Percentiles rank a stretch among this genome's conserved stretches.
phyloP scores from a whole-genome alignment of 1,284 basidiomycete genomes.

The Rhodotorula sp. region DNA sequence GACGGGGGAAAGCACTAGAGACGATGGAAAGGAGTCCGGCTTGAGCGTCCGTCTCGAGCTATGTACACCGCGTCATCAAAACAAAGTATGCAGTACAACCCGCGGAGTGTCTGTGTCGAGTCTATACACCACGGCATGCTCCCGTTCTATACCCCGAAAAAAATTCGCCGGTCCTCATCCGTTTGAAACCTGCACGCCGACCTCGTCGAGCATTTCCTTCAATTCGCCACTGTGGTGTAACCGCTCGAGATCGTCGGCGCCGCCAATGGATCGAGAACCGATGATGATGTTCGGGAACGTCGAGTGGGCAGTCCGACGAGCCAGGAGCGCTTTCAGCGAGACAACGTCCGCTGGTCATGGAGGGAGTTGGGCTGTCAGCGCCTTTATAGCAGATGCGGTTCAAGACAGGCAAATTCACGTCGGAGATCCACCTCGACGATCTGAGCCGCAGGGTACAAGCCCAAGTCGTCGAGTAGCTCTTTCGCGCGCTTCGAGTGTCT shows the following conservation, averaged over 20 bases:
- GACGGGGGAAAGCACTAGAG: too few relatives aligned
- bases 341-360: constrained; percentile 58
- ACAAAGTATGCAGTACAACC: too few relatives aligned
- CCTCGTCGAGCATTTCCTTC: constrained; percentile 37
- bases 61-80: too few relatives aligned
- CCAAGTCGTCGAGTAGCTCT: constrained; percentile 7
- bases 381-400: too few relatives aligned
- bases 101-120: neutral
- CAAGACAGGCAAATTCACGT: constrained; percentile 51
- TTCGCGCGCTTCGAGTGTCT: constrained; percentile 66
- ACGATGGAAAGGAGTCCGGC: too few relatives aligned
- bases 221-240: constrained; percentile 58
- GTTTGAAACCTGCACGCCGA: neutral
- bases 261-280: constrained; percentile 65
- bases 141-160: neutral
- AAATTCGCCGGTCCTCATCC: too few relatives aligned
- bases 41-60: too few relatives aligned
- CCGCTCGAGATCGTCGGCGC: constrained; percentile 62
- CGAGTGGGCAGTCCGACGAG: constrained; percentile 62
- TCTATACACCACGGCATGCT: neutral
- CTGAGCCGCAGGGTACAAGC: constrained; percentile 44
- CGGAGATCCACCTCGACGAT: constrained; percentile 72
- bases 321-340: constrained; percentile 64
- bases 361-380: neutral
- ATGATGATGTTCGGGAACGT: constrained; percentile 76